Conservation (phyloP, 2,329 filamentous ascomycete genomes). For the Xylaria arbuscula region DNA sequence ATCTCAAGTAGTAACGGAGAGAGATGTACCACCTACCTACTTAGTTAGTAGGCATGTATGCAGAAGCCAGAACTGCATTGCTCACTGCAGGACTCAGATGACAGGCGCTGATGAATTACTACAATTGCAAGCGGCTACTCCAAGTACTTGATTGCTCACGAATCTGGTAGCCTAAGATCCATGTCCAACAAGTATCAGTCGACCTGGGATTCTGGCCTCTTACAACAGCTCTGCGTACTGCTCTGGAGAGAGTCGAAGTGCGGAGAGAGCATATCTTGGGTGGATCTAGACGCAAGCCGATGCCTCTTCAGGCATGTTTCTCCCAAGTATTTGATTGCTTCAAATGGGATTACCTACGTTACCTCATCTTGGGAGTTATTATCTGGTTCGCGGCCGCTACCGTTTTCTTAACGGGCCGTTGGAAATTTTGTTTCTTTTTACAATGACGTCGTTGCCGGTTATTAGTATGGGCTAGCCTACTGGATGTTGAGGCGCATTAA, state of each 20-base stretch:
- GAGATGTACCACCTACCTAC: constrained; percentile 3
- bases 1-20: background rate
- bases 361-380: background rate
- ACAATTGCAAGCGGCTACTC: constrained; percentile 1
- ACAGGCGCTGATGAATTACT: constrained; percentile 1
- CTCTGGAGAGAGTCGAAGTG: background rate
- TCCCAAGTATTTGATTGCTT: background rate
- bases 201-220: background rate
- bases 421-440: background rate
- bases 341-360: constrained; percentile 3
- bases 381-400: background rate
- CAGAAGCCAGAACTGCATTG: constrained; percentile 12
- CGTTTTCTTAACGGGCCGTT: background rate
- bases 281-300: background rate
- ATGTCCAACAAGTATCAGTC: background rate
- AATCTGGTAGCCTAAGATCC: background rate
- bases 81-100: constrained; percentile 18
- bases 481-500: background rate
- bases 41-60: background rate
- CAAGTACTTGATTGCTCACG: background rate
- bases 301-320: background rate
- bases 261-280: background rate
- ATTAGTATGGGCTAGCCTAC: background rate
- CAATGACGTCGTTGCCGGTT: constrained; percentile 23
- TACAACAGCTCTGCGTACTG: background rate